Percentiles rank a stretch among this genome's conserved stretches.
phyloP scores from a whole-genome alignment of 2,329 filamentous ascomycete species.

The Microdochium trichocladiopsis region DNA sequence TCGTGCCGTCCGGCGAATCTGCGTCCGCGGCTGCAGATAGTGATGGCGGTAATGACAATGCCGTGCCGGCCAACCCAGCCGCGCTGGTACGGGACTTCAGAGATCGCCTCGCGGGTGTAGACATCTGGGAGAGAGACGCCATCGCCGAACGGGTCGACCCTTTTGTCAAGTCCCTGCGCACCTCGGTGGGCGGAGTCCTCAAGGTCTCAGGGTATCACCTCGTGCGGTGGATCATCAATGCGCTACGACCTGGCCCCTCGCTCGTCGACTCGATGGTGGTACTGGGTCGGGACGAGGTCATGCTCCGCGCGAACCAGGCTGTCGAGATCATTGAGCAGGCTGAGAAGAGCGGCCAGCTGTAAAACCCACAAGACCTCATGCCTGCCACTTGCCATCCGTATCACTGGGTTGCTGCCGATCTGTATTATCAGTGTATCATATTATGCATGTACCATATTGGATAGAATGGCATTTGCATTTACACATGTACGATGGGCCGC shows the following conservation, averaged over 20 bases:
- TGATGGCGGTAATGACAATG: too few species aligned
- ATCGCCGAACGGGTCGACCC: background rate
- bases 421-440: background rate
- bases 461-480: background rate
- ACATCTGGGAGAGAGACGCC: background rate
- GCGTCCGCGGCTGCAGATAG: too few species aligned
- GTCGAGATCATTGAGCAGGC: conserved; percentile 6
- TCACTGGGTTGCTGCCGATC: too few species aligned
- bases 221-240: conserved; percentile 18
- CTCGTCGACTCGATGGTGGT: conserved; percentile 14
- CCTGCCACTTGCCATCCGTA: too few species aligned
- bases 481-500: background rate
- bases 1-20: too few species aligned
- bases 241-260: conserved; percentile 12
- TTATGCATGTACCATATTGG: background rate
- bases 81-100: conserved; percentile 8
- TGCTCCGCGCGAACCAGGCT: conserved; percentile 13
- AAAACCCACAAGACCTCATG: too few species aligned
- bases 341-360: too few species aligned
- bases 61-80: background rate
- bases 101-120: conserved; percentile 8
- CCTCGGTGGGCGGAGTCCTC: conserved; percentile 1
- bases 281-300: conserved; percentile 16
- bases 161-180: conserved; percentile 12
- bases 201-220: conserved; percentile 16